Base-by-base conservation (phyloP, 371 early-diverging fungal genomes). In the Mucor irregularis region DNA sequence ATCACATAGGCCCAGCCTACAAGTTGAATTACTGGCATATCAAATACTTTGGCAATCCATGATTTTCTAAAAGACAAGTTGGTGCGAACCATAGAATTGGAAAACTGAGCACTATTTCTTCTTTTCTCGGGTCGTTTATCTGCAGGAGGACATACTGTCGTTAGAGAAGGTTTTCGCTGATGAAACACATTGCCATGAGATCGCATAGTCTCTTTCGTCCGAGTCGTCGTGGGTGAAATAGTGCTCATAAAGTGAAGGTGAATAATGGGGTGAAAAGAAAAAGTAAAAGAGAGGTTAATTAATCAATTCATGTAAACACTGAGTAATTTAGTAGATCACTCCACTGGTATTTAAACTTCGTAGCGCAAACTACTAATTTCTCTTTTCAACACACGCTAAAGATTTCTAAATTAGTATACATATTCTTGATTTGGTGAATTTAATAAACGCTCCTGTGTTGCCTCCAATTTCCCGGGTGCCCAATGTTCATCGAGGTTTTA, bases 111-210 rank as follows among this genome's bases (percentile, higher is more conserved):
- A 29, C 51, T 50, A 40, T 35, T 35, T 43, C 35, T 44, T 35
- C 54, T 14, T 34, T 45, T 49, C 25, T 49, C 44, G 17, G 21
- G 13, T 19, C 28, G 40, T 19, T 45, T 46, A 10, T 58, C 61
- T 0, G 61, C 44, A 4, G 73, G 69, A 25, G 68, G 66, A 51
- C 68, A 72, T 28, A 56, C 56, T 2, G 69, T 60, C 4, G 73
- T 66, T 33, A 73, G 50, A 2, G 73, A 73, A 28, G 61, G 45
- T 45, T 62, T 73, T 22, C 73, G 61, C 53, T 73, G 68, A 49
- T 73, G 68, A 43, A 70, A 63, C 16, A 58, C 39, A 34, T 45
- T 44, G 25, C 42, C 38, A 22, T 17, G 22, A 0, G 19, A 26
- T 24, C 42, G 35, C n/a, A 14, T 42, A 10, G 42, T 4, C 24